These are phyloP conservation scores for Cladophialophora yegresii DNA, from an alignment of 2,329 filamentous ascomycete genomes.

Conservation along the genomic window DNA sequence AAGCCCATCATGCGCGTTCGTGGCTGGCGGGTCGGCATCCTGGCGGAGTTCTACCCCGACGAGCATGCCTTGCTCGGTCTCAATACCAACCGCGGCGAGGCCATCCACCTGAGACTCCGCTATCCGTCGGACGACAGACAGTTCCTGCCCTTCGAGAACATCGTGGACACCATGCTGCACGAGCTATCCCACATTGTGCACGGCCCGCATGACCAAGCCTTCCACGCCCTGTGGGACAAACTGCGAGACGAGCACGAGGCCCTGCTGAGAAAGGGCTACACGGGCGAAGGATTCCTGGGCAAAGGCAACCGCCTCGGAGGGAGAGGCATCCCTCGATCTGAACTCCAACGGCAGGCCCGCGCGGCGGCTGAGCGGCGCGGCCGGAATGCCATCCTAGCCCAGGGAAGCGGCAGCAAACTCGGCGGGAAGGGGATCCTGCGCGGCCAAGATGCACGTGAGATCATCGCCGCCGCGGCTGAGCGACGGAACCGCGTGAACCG, in stretches of 20 bases:
- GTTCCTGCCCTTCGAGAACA: constrained; percentile 77
- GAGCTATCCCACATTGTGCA: constrained; percentile 86
- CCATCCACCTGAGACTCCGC: constrained; percentile 80
- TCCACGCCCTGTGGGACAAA: constrained; percentile 86
- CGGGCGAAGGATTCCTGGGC: constrained; percentile 82
- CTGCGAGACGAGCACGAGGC: constrained; percentile 81
- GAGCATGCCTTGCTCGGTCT: constrained; percentile 75
- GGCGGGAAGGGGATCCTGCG: constrained; percentile 63
- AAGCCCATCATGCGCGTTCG: constrained; percentile 93
- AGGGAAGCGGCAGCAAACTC: constrained; percentile 68
- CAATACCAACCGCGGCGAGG: constrained; percentile 74
- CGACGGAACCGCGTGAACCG: constrained; percentile 66
- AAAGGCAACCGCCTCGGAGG: constrained; percentile 74
- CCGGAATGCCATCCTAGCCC: constrained; percentile 44
- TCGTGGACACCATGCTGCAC: constrained; percentile 90
- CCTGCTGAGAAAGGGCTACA: constrained; percentile 78
- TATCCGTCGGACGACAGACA: constrained; percentile 71
- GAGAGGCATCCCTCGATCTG: constrained; percentile 63
- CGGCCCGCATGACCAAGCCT: constrained; percentile 78
- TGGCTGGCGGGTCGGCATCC: constrained; percentile 73
- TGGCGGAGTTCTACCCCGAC: constrained; percentile 83
- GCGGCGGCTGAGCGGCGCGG: constrained; percentile 72
- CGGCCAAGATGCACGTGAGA: constrained; percentile 68
- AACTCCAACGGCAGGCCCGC: constrained; percentile 73
- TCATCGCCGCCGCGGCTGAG: constrained; percentile 72